Evolutionary conservation across 441 rosid genomes (phyloP), one percentile per base, ranked within the genome.

Genomic region (Populus trichocarpa): DNA sequence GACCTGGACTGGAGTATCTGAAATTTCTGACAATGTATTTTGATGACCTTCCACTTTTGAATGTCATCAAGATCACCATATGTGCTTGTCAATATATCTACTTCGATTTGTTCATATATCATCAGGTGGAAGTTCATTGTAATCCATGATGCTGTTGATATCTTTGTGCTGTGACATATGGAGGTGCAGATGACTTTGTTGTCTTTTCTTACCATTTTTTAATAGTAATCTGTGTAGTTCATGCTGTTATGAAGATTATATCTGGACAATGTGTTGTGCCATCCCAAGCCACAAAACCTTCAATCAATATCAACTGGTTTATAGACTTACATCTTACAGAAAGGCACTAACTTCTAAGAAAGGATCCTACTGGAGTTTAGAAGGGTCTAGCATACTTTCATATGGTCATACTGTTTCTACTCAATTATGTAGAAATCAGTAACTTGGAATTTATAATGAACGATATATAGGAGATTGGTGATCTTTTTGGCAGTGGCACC

Each of bases 71-170:
- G 26, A 28, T 20, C 32, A 68, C 6, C 50, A 12, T 68, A 46
- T 67, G 22, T 2, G 12, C 35, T 5, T 75, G 57, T 32, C 18
- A 13, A 22, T 13, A 8, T 30, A 23, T n/a, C 14, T 22, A 30
- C 32, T 42, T 42, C 12, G 26, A 30, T 67, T 63, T 66, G 69
- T 20, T 67, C 42, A 12, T 18, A n/a, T 35, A 28, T n/a, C 30
- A 11, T 28, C 8, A 3, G 72, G 1, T 28, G 74, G 65, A 38
- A 9, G 22, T 22, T 65, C 69, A 63, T 13, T 12, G 8, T 1
- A 23, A 42, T 8, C 23, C n/a, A 40, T 26, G 74, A 66, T 66
- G 77, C 65, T 42, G 65, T 75, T 36, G 36, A 75, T 72, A 50
- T 75, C 71, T 46, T 66, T 66, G 16, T 36, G 35, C 59, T 75